phyloP scores from a whole-genome alignment of 2,329 filamentous ascomycete genomes.

The Fusarium sp. region DNA sequence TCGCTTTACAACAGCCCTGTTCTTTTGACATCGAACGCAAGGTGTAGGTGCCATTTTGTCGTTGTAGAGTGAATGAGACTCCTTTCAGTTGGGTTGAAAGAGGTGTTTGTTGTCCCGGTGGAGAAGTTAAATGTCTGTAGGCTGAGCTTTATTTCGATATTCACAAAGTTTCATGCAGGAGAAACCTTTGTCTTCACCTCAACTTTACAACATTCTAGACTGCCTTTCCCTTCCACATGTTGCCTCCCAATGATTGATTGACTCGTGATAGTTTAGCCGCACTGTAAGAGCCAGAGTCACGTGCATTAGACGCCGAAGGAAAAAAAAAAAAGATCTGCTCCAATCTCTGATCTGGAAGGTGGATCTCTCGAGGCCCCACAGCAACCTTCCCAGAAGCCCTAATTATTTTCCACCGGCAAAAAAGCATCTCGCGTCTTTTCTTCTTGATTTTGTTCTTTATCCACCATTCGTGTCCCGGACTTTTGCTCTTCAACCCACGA shows the following conservation, averaged over 20 bases:
- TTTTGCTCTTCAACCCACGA: conserved; percentile 52
- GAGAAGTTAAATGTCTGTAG: neutral
- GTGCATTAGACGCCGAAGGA: conserved; percentile 11
- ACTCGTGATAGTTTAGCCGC: conserved; percentile 28
- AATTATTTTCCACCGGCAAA: conserved; percentile 51
- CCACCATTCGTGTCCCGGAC: conserved; percentile 49
- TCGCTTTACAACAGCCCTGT: conserved; percentile 88
- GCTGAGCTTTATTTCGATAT: neutral
- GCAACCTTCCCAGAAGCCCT: conserved; percentile 49
- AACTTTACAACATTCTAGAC: conserved; percentile 18
- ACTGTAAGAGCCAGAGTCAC: conserved; percentile 32
- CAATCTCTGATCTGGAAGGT: conserved; percentile 10
- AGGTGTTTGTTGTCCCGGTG: neutral
- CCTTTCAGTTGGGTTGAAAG: neutral
- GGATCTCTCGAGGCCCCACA: neutral
- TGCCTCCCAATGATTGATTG: conserved; percentile 25
- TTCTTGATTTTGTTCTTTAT: conserved; percentile 47
- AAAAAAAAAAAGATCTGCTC: neutral
- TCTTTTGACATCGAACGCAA: conserved; percentile 80
- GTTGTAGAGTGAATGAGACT: conserved; percentile 4
- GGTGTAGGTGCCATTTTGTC: conserved; percentile 77
- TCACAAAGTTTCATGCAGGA: neutral
- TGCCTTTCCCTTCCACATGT: neutral
- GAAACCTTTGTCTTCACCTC: neutral
- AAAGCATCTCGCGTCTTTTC: conserved; percentile 40